Evolutionary conservation across 208 protist genomes (phyloP).

Genomic region (Balamuthia mandrillaris): DNA sequence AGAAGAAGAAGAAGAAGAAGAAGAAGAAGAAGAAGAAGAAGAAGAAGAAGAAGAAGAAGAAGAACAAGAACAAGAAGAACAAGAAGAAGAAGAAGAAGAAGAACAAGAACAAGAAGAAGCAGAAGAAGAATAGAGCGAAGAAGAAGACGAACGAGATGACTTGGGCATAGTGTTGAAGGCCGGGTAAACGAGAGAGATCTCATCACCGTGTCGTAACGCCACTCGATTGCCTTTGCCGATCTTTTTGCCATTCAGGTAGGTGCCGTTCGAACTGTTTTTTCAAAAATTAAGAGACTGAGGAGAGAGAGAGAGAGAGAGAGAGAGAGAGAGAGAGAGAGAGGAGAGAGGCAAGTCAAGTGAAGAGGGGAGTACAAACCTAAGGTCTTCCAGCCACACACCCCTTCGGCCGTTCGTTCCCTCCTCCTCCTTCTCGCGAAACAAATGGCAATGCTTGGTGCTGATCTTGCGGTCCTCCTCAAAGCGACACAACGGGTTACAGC

Average conservation of each 20-base stretch:
- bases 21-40: too few species aligned
- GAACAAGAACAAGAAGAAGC: too few species aligned
- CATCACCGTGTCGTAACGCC: not conserved
- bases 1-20: too few species aligned
- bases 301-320: not conserved
- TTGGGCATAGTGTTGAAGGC: too few species aligned
- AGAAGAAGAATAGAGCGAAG: too few species aligned
- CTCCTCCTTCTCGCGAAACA: not conserved
- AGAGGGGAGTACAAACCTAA: not conserved
- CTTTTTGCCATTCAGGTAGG: constrained; percentile 22
- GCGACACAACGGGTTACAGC: not conserved
- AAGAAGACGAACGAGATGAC: too few species aligned
- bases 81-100: too few species aligned
- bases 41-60: too few species aligned
- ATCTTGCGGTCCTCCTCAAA: not conserved
- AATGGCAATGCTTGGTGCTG: not conserved
- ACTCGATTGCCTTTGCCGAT: constrained; percentile 6
- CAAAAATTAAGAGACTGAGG: too few species aligned
- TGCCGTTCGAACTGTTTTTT: constrained; percentile 4
- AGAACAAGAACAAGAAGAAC: too few species aligned
- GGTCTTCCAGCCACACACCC: not conserved
- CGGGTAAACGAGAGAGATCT: not conserved
- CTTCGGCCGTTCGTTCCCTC: not conserved
- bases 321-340: too few species aligned
- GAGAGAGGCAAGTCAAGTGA: not conserved